Base-by-base conservation (phyloP, 768 basidiomycete genomes). In the Mycena filopes region DNA sequence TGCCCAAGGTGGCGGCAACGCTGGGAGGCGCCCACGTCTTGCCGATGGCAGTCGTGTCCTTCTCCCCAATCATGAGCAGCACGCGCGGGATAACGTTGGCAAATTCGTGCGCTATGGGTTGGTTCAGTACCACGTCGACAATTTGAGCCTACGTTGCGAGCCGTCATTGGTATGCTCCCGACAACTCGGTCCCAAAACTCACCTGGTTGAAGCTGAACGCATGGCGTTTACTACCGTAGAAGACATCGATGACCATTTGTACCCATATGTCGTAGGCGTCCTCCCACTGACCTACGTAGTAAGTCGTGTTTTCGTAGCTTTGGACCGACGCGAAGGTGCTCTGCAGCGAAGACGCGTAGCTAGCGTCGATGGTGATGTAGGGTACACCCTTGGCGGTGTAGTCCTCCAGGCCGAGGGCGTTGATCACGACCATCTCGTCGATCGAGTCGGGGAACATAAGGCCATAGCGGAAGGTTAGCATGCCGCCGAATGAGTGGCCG, bases 261-360 rank as follows among this genome's bases (percentile, higher is more conserved):
- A 55, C 60, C 60, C 60, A 62, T 12, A 40, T 43, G 38, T 62
- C 60, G 45, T 62, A 62, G 18, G 43, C 36, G 33, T 21, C 23
- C 60, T 62, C 43, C 60, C 60, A 62, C 36, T 40, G 31, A 20
- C 60, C 60, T 31, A 62, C 60, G 51, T 62, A 62, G 50, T 62
- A 62, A 43, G 60, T 62, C 21, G 53, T 12, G 51, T 62, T 54
- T 45, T 62, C 60, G 46, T 62, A 62, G n/a, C 51, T 45, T 33
- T 47, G 51, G 23, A 62, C 36, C 21, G 60, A 54, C 43, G 42
- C 53, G 53, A 54, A 62, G 26, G 50, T 62, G 51, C 51, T 62
- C 9, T 20, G 23, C 43, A 40, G 53, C 36, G 53, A 54, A 7
- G 60, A 55, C 43, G 43, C 43, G 42, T 47, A 31, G 33, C 31